Base-by-base conservation (phyloP, 306 rosid genomes). In the Quercus rubra region DNA sequence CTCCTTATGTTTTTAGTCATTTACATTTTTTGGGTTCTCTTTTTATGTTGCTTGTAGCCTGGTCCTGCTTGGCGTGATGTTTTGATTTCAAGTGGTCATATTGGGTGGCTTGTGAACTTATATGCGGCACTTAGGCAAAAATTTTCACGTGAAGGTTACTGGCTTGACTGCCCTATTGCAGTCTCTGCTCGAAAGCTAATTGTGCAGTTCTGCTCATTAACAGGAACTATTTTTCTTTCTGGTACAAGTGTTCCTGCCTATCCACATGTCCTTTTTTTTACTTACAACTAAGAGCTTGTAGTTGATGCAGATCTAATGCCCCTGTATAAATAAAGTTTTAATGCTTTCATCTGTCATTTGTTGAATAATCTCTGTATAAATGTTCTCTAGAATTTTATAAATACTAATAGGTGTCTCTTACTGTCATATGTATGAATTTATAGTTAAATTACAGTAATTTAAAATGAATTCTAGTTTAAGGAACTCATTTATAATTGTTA, bases 101-200 rank as follows among this genome's bases (percentile, higher is more conserved):
- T 89, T 79, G 90, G 91, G 79, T 92, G 99, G 99, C 92, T 94
- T 81, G 86, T 94, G 92, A 89, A 79, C 83, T 89, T 94, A 55
- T 94, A 94, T 88, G 85, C 91, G 11, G 90, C 97, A 71, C 77
- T 92, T 77, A 88, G 97, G 82, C 95, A 79, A 75, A 92, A 92
- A 85, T 91, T 92, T 89, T 81, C 91, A 75, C 57, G 82, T 75
- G 91, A 92, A 89, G 97, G 91, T 69, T 93, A 87, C 86, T 91
- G 99, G 99, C 89, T 87, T 72, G 97, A 94, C 79, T 91, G 97
- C 85, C 97, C 97, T 78, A 82, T 94, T 81, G 97, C 97, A 15
- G 88, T 90, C 75, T 86, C 94, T 81, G 95, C 97, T 64, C 89
- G 99, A 78, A 94, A 92, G 90, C 88, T 94, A 78, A 89, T 92